Conservation (phyloP, 2,329 filamentous ascomycete genomes). For the Pyrenochaeta sp. region DNA sequence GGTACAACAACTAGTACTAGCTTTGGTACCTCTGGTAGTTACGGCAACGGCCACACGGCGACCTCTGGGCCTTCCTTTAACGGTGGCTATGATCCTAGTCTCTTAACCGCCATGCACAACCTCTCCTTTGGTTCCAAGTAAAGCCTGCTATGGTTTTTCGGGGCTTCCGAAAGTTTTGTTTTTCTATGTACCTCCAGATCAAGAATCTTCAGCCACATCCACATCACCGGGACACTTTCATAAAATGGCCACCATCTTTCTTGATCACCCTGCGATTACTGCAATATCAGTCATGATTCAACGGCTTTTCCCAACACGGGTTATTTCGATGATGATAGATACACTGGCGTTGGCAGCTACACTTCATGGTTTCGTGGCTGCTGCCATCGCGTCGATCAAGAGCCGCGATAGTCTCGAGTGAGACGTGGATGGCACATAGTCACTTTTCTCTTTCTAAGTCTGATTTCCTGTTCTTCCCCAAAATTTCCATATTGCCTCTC, state of each 20-base stretch:
- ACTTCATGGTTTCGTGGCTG: background rate
- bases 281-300: background rate
- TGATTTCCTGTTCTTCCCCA: conserved; percentile 3
- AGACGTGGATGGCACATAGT: background rate
- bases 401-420: background rate
- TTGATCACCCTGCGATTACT: background rate
- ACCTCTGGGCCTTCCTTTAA: conserved; percentile 15
- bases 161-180: background rate
- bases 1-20: conserved; percentile 5
- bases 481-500: conserved; percentile 5
- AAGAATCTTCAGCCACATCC: conserved; percentile 9
- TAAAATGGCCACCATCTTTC: background rate
- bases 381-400: background rate
- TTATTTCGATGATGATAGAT: background rate
- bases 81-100: conserved; percentile 19
- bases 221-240: background rate
- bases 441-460: conserved; percentile 5
- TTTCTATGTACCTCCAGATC: background rate
- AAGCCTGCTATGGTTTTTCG: too few species aligned
- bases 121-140: conserved; percentile 32
- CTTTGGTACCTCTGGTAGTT: conserved; percentile 10
- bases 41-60: conserved; percentile 11
- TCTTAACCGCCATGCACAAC: conserved; percentile 34
- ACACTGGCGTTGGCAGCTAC: background rate
- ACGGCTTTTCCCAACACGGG: background rate